Percentiles rank a stretch among this genome's conserved stretches.
Conservation (phyloP, 345 rosid species). For the Tarenaya hassleriana region DNA sequence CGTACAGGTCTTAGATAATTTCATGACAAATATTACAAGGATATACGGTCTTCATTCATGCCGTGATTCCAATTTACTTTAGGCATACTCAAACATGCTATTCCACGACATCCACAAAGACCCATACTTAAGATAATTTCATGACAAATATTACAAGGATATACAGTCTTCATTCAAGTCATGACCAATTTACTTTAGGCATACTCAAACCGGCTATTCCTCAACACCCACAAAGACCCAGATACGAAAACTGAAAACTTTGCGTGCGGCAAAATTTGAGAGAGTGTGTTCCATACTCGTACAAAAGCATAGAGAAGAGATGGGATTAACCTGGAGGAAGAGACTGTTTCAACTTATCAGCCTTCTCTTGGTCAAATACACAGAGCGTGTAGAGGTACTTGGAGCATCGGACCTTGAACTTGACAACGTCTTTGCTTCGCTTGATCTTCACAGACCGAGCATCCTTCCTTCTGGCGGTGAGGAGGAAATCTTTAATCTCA, state of each 20-base stretch:
- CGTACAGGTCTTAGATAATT: too few relatives aligned
- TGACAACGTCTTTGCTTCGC: slow-evolving; percentile 55
- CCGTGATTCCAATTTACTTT: too few relatives aligned
- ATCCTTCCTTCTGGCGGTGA: slow-evolving; percentile 66
- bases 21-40: too few relatives aligned
- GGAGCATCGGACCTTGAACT: slow-evolving; percentile 65
- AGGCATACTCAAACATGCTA: too few relatives aligned
- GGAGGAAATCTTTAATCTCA: slow-evolving; percentile 62
- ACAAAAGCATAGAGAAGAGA: neutral
- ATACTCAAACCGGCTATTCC: neutral
- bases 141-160: too few relatives aligned
- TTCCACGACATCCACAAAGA: too few relatives aligned
- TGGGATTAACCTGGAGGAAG: slow-evolving; percentile 52
- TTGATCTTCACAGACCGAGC: slow-evolving; percentile 64
- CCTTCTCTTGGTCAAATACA: slow-evolving; percentile 55
- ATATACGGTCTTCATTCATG: too few relatives aligned
- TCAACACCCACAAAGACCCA: neutral
- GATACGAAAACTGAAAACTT: neutral
- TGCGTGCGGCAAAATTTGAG: too few relatives aligned
- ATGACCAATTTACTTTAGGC: too few relatives aligned
- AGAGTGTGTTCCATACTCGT: neutral
- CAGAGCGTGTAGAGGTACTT: slow-evolving; percentile 60
- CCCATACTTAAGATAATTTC: too few relatives aligned
- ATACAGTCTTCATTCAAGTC: too few relatives aligned
- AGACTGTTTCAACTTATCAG: slow-evolving; percentile 63